Evolutionary conservation across 805 yeast species (phyloP), one percentile per base, ranked within the genome.

Genomic region (Teunomyces aglyptinius): DNA sequence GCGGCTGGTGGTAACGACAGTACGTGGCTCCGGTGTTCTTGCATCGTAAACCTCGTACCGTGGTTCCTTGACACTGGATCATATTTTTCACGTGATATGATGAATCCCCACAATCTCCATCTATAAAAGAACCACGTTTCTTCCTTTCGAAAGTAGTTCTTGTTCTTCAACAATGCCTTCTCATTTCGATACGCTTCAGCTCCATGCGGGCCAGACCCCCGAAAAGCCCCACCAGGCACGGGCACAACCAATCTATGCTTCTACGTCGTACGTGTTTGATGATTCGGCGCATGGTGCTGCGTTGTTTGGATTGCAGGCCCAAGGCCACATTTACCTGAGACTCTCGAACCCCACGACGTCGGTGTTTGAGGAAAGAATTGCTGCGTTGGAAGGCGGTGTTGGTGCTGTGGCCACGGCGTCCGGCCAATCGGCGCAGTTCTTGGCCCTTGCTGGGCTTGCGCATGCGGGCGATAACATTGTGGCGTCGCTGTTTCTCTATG

Each of bases 361-460:
- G 58, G 92, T 87, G 20, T 86, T 92, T 52, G 99, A 92, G 71
- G 81, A 87, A 65, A 81, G 99, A 71, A 77, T 92, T 49, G 95
- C 97, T 45, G 95, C 95, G 43, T 78, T 92, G 50, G 99, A 92
- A 71, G 85, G 86, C 48, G 99, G 98, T 61, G 84, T 83, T 43
- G 96, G 86, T 49, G 98, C 96, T 3, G 70, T 92, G 46, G 95
- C 96, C 5, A 85, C 86, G 20, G 68, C 96, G 18, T 90, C 97
- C n/a, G 99, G 99, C 51, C 97, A 91, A 71, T 92, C 97, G 45
- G 97, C 98, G 22, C 97, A 91, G 67, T 81, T 89, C 55, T 63
- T 86, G 49, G 96, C 97, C 16, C 75, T 90, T 64, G 77, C 87
- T 29, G 89, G 89, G 47, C 76, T 90, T 56, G 95, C 96, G 32